Conservation (phyloP, 805 yeast species). For the Kodamaea leandrae region DNA sequence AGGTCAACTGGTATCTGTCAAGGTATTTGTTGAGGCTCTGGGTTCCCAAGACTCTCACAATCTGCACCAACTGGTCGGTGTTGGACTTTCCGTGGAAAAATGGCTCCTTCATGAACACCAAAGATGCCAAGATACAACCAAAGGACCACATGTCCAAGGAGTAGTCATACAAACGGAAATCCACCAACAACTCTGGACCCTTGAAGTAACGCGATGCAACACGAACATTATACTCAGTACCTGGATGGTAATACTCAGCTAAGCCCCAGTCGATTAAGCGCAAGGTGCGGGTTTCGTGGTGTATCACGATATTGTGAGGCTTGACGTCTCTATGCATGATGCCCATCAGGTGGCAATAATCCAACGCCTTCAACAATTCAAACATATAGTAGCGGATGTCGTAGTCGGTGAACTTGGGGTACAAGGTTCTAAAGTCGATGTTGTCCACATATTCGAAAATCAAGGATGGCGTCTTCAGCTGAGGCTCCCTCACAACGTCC, state of each 20-base stretch:
- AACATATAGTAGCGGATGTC: slow-evolving; percentile 84
- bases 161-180: slow-evolving; percentile 81
- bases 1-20: slow-evolving; percentile 62
- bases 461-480: slow-evolving; percentile 81
- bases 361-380: slow-evolving; percentile 78
- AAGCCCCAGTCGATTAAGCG: slow-evolving; percentile 93
- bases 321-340: slow-evolving; percentile 94
- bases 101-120: slow-evolving; percentile 86
- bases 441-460: slow-evolving; percentile 84
- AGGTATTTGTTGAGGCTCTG: slow-evolving; percentile 67
- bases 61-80: slow-evolving; percentile 87
- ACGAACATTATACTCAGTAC: slow-evolving; percentile 84
- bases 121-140: slow-evolving; percentile 89
- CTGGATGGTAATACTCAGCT: slow-evolving; percentile 89
- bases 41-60: slow-evolving; percentile 84
- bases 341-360: slow-evolving; percentile 89
- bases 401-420: slow-evolving; percentile 70
- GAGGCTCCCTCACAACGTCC: slow-evolving; percentile 86
- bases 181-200: slow-evolving; percentile 87
- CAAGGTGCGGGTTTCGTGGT: slow-evolving; percentile 58
- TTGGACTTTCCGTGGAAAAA: slow-evolving; percentile 90
- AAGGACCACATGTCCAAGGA: slow-evolving; percentile 87
- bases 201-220: slow-evolving; percentile 91
- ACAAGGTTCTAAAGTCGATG: slow-evolving; percentile 80
- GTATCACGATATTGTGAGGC: slow-evolving; percentile 93